A percentile compares a stretch with the other conserved stretches of the same genome.
These are phyloP conservation scores for Suillus lakei DNA, from an alignment of 768 basidiomycete genomes.

Conservation along the genomic window DNA sequence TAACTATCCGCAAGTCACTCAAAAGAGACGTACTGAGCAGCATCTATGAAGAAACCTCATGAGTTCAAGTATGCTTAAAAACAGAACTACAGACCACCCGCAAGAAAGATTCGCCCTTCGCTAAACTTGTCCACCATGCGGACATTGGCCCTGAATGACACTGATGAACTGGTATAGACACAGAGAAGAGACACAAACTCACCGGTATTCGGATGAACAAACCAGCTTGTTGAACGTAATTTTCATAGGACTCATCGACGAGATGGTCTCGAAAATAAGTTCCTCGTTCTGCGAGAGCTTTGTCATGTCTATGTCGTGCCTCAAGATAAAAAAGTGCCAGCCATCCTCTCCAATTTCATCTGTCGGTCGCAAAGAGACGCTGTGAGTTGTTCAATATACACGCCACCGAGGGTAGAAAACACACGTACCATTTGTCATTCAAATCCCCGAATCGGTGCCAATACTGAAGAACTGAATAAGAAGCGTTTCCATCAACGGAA, in stretches of 20 bases:
- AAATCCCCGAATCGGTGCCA: slow-evolving; percentile 54
- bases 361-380: slow-evolving; percentile 41
- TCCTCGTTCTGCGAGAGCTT: slow-evolving; percentile 22
- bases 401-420: not conserved
- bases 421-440: not conserved
- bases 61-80: not conserved
- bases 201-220: slow-evolving; percentile 29
- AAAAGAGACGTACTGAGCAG: slow-evolving; percentile 13
- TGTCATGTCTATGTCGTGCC: slow-evolving; percentile 23
- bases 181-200: not conserved
- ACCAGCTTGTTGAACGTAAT: slow-evolving; percentile 29
- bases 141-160: slow-evolving; percentile 15
- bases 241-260: slow-evolving; percentile 27
- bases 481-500: not conserved
- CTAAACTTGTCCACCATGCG: slow-evolving; percentile 18
- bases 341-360: slow-evolving; percentile 30
- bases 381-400: slow-evolving; percentile 14
- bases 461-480: slow-evolving; percentile 30
- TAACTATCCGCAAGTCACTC: not conserved
- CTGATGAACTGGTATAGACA: not conserved
- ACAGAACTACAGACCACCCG: slow-evolving; percentile 16
- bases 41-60: slow-evolving; percentile 10
- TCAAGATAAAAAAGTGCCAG: slow-evolving; percentile 37
- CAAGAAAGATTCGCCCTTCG: slow-evolving; percentile 20
- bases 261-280: slow-evolving; percentile 19